Percentiles rank a stretch among this genome's conserved stretches.
Evolutionary conservation across 1,284 basidiomycete genomes (phyloP).

Genomic region (Microstroma glucosiphilum): DNA sequence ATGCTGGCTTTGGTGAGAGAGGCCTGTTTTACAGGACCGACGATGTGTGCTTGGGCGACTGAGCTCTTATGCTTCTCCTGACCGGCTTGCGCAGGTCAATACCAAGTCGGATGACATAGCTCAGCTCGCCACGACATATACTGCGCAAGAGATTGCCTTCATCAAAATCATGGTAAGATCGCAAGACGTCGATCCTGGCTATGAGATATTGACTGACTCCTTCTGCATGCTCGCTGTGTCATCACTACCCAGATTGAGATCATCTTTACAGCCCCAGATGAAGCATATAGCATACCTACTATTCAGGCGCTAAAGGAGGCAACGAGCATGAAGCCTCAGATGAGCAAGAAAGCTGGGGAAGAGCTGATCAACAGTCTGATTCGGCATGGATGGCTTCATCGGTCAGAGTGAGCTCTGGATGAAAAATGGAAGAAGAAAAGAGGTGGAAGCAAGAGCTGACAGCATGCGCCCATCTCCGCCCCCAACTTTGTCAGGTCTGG

Average conservation of each 20-base stretch:
- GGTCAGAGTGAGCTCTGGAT: constrained; percentile 61
- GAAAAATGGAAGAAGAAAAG: background rate
- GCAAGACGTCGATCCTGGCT: background rate
- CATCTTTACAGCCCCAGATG: constrained; percentile 71
- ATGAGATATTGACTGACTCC: background rate
- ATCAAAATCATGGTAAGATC: constrained; percentile 30
- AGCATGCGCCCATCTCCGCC: background rate
- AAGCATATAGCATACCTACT: constrained; percentile 68
- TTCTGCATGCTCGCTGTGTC: background rate
- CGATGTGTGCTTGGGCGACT: no score
- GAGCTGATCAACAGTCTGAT: constrained; percentile 69
- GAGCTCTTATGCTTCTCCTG: no score
- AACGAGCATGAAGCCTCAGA: constrained; percentile 56
- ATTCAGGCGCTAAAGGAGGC: constrained; percentile 40
- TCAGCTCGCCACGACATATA: constrained; percentile 36
- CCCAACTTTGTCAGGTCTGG: constrained; percentile 51
- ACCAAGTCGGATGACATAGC: constrained; percentile 35
- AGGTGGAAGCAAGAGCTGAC: background rate
- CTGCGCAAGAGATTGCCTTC: constrained; percentile 28
- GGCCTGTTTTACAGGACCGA: no score
- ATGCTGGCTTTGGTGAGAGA: constrained; percentile 5
- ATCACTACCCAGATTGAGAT: constrained; percentile 63
- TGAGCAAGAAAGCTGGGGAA: constrained; percentile 71
- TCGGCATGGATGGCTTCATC: constrained; percentile 69
- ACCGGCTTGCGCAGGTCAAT: constrained; percentile 31